Evolutionary conservation across 2,329 filamentous ascomycete species (phyloP), one percentile per base, ranked within the genome.

Genomic region (Cyanodermella asteris): DNA sequence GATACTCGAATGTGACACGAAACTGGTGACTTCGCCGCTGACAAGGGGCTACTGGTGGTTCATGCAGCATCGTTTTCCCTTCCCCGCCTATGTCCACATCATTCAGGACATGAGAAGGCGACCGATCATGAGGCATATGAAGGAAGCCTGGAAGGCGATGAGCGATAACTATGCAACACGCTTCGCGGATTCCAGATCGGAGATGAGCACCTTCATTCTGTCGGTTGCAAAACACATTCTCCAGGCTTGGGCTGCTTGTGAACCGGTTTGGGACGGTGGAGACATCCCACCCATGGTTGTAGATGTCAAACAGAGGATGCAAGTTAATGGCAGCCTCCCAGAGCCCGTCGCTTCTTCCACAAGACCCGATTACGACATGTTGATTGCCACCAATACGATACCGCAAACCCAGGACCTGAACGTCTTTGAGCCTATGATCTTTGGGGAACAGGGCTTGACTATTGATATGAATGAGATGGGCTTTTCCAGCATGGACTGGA

Each of bases 1-100:
- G 1, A 49, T 58, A 37, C 49, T 63, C 4, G 45, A 57, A 24
- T 51, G 42, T 33, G 55, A 62, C 30, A 57, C 56, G 1, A 51
- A 45, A 20, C 31, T 59, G 11, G 46, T 51, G 33, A 41, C 35
- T 1, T 56, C 53, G 1, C 43, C 49, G 2, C 38, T 53, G 0
- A 51, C 43, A 3, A 49, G 44, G 36, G 38, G 44, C 4, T 61
- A 43, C 28, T 33, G 30, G 5, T 62, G 58, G 59, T 31, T 53
- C 1, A 26, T 44, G 2, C 38, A 47, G 4, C 40, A 47, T 13
- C 37, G 61, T 33, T 60, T 62, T 28, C 59, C 58, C 0, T 52
- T 60, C 21, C 49, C 50, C 1, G 56, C 53, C 2, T 61, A 59
- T 31, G 40, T 59, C 7, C 48, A 59, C 21, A 32, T 59, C 5